Evolutionary conservation across 768 basidiomycete genomes (phyloP).

Genomic region (Ramaria rubella): DNA sequence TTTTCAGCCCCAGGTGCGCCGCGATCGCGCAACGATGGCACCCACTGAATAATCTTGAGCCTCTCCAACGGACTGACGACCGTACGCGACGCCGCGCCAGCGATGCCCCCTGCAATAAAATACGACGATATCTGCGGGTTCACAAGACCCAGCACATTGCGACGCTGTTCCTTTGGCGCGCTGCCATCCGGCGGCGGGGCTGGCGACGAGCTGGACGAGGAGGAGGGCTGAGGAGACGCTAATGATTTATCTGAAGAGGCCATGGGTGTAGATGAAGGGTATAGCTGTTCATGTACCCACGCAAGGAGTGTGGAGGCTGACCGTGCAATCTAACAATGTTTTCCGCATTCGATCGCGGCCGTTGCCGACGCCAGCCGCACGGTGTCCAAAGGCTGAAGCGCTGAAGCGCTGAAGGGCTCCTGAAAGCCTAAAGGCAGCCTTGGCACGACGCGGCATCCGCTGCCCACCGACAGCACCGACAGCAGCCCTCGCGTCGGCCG

Average conservation of each 20-base stretch:
- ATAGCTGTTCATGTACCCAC: neutral
- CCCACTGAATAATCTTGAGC: conserved; percentile 94
- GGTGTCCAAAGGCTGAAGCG: too few relatives aligned
- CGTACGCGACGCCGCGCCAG: conserved; percentile 71
- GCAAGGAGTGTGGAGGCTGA: neutral
- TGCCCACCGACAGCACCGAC: conserved; percentile 15
- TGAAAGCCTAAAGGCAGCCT: conserved; percentile 24
- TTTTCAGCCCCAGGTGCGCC: neutral
- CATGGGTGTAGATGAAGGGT: neutral
- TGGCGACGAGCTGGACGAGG: neutral
- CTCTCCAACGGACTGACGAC: conserved; percentile 90
- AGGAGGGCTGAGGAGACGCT: neutral
- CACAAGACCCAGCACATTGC: conserved; percentile 1
- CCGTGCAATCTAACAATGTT: neutral
- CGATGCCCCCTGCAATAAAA: conserved; percentile 49
- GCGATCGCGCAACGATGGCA: conserved; percentile 11
- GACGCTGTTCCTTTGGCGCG: neutral
- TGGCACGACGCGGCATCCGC: conserved; percentile 14
- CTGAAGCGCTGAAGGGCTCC: too few relatives aligned
- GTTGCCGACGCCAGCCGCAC: neutral
- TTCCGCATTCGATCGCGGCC: neutral
- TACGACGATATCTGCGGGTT: conserved; percentile 37
- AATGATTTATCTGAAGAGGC: neutral
- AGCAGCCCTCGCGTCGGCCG: conserved; percentile 19
- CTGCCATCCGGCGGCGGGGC: neutral